Base-by-base conservation (phyloP, 129 eudicot genomes). In the Gnaphalium uliginosum region DNA sequence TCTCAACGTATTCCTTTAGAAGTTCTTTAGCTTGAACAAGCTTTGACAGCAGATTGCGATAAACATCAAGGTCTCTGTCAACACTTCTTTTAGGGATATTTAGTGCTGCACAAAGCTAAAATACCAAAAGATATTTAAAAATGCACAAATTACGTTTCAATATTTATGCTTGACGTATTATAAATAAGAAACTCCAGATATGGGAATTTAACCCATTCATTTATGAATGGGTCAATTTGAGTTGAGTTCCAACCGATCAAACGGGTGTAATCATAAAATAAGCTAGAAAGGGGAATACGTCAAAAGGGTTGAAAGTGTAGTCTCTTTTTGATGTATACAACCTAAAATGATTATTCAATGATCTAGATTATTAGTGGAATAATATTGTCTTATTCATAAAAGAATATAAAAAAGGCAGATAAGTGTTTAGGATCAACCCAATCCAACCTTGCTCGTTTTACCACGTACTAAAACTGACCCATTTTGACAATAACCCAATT, bases 21-120 rank as follows among this genome's bases (percentile, higher is more conserved):
- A 93, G 89, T 71, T 93, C 98, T 67, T 93, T 90, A 2, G 98
- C 96, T 85, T 93, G 98, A 81, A 93, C 96, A 81, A 93, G 88
- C 83, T 90, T 93, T 2, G 98, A 85, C 60, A 93, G 90, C 60
- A 93, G 79, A 80, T 93, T 93, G 80, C 98, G 98, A 74, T 93
- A 93, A 66, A 93, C 96, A 69, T 93, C 98, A 86, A 93, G 98
- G 69, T 93, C 98, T 30, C 98, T 80, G 68, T 93, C 98, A 64
- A 93, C 98, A 67, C 87, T 88, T 81, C 58, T 90, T 88, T 93
- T 93, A 68, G 85, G 72, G 67, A 93, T 82, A 69, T 93, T 93
- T 51, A 93, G 64, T 41, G 96, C 95, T 37, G 90, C 84, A 76
- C 98, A 93, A 72, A 93, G 92, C 98, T 93, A 83, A 58, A 50